Evolutionary conservation across 164 flowering plant species (phyloP).

Genomic region (Paratinospora sagittata): DNA sequence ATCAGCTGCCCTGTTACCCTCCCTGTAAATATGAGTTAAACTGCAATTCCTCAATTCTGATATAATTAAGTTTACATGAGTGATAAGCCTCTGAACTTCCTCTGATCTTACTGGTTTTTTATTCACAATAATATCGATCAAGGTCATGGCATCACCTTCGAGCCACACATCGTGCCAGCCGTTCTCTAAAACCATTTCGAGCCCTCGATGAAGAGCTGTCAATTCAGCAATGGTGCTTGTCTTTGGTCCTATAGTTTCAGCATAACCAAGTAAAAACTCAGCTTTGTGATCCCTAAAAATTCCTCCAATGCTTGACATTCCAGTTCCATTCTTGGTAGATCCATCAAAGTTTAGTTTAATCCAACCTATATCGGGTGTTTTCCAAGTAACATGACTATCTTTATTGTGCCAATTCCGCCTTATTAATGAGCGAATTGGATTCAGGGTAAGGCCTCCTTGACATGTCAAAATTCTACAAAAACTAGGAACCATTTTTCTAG

Average conservation of each 20-base stretch:
- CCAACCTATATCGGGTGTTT: conserved; percentile 59
- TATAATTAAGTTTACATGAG: conserved; percentile 40
- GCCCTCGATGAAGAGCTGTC: conserved; percentile 50
- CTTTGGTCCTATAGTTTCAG: conserved; percentile 57
- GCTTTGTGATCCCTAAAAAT: conserved; percentile 61
- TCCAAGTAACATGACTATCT: conserved; percentile 50
- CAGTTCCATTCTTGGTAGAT: conserved; percentile 35
- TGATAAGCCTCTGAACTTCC: conserved; percentile 32
- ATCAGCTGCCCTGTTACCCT: conserved; percentile 73
- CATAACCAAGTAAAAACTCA: conserved; percentile 58
- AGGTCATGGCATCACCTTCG: conserved; percentile 62
- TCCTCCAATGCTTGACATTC: conserved; percentile 69
- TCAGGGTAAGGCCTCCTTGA: conserved; percentile 14
- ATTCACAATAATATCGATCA: conserved; percentile 42
- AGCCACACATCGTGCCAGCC: conserved; percentile 64
- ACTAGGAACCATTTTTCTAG: not conserved
- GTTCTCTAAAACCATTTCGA: conserved; percentile 56
- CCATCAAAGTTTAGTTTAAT: conserved; percentile 76
- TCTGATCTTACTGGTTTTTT: conserved; percentile 26
- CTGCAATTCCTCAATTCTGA: conserved; percentile 39
- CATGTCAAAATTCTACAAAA: conserved; percentile 17
- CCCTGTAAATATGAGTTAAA: conserved; percentile 52
- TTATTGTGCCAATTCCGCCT: conserved; percentile 30
- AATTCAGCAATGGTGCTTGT: conserved; percentile 57
- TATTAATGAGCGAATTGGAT: conserved; percentile 12